Conservation (phyloP, 768 basidiomycete species). For the Cystofilobasidium bisporidii region DNA sequence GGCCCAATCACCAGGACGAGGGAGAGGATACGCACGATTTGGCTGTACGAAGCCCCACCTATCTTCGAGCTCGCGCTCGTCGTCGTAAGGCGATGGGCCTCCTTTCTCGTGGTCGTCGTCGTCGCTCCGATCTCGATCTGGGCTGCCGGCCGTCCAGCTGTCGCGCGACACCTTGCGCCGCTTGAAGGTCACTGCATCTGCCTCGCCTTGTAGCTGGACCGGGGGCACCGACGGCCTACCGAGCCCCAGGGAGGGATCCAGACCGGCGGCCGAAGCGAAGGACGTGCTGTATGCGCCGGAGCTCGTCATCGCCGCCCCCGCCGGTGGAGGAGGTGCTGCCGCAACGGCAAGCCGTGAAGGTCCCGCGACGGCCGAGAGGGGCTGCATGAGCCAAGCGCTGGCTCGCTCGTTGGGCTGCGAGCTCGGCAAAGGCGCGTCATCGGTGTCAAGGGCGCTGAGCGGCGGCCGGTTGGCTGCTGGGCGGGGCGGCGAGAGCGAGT, state of each 20-base stretch:
- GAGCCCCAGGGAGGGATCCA: not conserved
- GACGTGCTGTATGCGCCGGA: not conserved
- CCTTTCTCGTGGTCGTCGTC: too few relatives aligned
- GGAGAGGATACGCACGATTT: not conserved
- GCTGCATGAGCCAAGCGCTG: not conserved
- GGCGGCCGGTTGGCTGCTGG: not conserved
- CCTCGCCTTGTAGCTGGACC: not conserved
- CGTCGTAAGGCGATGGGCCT: too few relatives aligned
- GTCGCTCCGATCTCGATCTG: not conserved
- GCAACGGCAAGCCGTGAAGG: too few relatives aligned
- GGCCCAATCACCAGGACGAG: too few relatives aligned
- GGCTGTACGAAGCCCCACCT: not conserved
- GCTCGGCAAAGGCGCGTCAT: not conserved
- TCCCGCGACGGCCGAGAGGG: too few relatives aligned
- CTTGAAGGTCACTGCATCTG: not conserved
- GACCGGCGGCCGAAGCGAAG: too few relatives aligned
- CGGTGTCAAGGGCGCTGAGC: not conserved
- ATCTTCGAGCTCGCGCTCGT: not conserved
- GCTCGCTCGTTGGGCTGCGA: not conserved
- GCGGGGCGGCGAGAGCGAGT: not conserved
- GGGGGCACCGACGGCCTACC: not conserved
- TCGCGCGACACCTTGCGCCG: slow-evolving; percentile 1
- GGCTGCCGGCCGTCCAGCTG: slow-evolving; percentile 1
- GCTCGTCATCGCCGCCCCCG: not conserved
- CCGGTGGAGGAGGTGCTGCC: too few relatives aligned